A percentile compares a stretch with the other conserved stretches of the same genome.
These are phyloP conservation scores for Corymbia maculata DNA, from an alignment of 345 rosid genomes.

Conservation along the genomic window DNA sequence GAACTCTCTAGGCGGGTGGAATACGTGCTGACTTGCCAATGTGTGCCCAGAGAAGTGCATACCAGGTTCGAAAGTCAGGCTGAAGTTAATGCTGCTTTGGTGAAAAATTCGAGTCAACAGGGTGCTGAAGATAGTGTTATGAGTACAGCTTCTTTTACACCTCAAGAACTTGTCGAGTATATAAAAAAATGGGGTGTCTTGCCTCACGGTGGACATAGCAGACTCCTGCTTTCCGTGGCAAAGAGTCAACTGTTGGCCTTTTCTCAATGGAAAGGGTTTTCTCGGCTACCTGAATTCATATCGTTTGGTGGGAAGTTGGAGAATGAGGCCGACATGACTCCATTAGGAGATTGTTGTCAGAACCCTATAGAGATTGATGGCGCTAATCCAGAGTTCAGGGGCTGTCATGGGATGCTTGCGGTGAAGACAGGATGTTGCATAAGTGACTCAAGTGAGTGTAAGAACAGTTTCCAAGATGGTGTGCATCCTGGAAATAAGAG, in stretches of 20 bases:
- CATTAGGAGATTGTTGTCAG: background rate
- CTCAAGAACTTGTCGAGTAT: conserved; percentile 32
- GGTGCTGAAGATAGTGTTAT: conserved; percentile 44
- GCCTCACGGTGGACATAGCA: conserved; percentile 28
- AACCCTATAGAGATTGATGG: background rate
- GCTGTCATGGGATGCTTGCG: background rate
- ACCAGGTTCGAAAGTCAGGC: conserved; percentile 33
- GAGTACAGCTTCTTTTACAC: conserved; percentile 37
- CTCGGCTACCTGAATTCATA: conserved; percentile 44
- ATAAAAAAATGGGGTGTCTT: conserved; percentile 31
- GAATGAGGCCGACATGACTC: conserved; percentile 21
- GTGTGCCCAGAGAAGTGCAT: conserved; percentile 40
- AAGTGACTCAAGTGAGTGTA: conserved; percentile 8
- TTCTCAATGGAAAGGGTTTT: conserved; percentile 55
- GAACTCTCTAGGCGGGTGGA: conserved; percentile 71
- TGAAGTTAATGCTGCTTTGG: conserved; percentile 49
- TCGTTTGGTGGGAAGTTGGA: conserved; percentile 28
- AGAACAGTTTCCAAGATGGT: conserved; percentile 17
- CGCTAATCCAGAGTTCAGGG: background rate
- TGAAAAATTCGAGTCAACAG: conserved; percentile 26
- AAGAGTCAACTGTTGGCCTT: conserved; percentile 56
- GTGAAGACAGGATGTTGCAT: background rate
- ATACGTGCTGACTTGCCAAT: conserved; percentile 64
- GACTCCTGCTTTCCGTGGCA: conserved; percentile 32
- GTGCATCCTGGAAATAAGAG: conserved; percentile 25